Base-by-base conservation (phyloP, 2,329 filamentous ascomycete species). In the Rhynchosporium agropyri region DNA sequence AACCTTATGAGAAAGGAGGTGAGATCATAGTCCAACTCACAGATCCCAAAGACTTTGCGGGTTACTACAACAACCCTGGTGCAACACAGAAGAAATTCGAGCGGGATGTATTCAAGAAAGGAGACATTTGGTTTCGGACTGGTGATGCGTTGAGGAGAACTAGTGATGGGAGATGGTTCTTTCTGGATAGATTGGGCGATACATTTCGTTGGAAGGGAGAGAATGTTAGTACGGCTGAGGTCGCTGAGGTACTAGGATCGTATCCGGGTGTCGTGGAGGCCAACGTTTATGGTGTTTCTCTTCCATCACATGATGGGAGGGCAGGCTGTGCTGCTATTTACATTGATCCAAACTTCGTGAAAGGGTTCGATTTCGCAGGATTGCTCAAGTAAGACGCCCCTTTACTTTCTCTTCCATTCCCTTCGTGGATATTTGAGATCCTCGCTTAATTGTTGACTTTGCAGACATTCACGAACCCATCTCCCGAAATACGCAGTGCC, bases 401-500 rank as follows among this genome's bases (percentile, higher is more conserved):
- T 40, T 12, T 29, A 10, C 10, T 26, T 48, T n/a, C 15, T 6
- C 3, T 46, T 26, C n/a, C 10, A n/a, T 8, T 46, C 26, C 8
- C 4, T n/a, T 20, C 4, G 15, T 6, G 3, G 5, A 10, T 8
- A n/a, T 26, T 46, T 10, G n/a, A n/a, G 43, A 7, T 10, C 10
- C 43, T 46, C 43, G 36, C 50, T 54, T 26, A 40, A 28, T 36
- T 26, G 5, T 8, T 46, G 20, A 4, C 13, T 13, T 3, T 9
- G 12, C 54, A 80, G 79, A 65, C 82, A 88, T 70, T 80, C 81
- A 2, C 81, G 83, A 6, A 79, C 80, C 13, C 80, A 84, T 57
- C 77, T 93, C 28, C 90, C 90, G 0, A 83, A 81, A 65, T 93
- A 92, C 70, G 90, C 90, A 0, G 88, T 93, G 1, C 90, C 90